Percentiles rank a stretch among this genome's conserved stretches.
phyloP scores from a whole-genome alignment of 768 basidiomycete genomes.

The Botryobasidium botryosum region DNA sequence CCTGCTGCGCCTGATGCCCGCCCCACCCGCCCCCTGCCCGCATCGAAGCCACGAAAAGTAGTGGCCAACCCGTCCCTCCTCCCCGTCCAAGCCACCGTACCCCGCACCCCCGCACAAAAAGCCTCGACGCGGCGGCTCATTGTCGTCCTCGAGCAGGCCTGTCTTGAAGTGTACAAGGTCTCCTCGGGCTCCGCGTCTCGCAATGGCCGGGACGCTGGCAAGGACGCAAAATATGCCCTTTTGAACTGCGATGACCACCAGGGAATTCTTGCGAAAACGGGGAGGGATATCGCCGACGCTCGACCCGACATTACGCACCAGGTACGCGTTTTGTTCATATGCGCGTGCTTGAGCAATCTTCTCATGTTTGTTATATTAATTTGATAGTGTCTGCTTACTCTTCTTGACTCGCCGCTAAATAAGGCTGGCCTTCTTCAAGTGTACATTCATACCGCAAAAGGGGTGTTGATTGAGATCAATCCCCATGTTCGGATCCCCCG shows the following conservation, averaged over 20 bases:
- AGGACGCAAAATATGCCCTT: slow-evolving; percentile 87
- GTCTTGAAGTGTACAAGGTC: slow-evolving; percentile 86
- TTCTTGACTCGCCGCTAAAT: slow-evolving; percentile 95
- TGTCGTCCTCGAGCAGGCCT: slow-evolving; percentile 86
- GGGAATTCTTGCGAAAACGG: slow-evolving; percentile 93
- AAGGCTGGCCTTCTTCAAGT: slow-evolving; percentile 94
- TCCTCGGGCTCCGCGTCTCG: slow-evolving; percentile 33
- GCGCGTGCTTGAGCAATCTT: background rate
- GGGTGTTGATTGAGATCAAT: slow-evolving; percentile 94
- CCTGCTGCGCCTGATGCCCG: background rate
- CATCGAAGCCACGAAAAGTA: slow-evolving; percentile 19
- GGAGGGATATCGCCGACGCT: slow-evolving; percentile 97
- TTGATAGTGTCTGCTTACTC: slow-evolving; percentile 78
- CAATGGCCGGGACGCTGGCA: slow-evolving; percentile 28
- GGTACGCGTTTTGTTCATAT: slow-evolving; percentile 28
- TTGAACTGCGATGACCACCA: slow-evolving; percentile 99
- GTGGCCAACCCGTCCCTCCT: slow-evolving; percentile 66
- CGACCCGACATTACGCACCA: slow-evolving; percentile 98
- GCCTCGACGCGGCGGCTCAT: slow-evolving; percentile 47
- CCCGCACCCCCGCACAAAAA: slow-evolving; percentile 28
- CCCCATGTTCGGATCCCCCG: slow-evolving; percentile 94
- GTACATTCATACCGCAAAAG: slow-evolving; percentile 94
- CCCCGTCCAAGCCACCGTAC: slow-evolving; percentile 65
- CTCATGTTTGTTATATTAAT: background rate
- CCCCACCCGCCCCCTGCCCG: slow-evolving; percentile 1